These are phyloP conservation scores for Puccinia hordei DNA, from an alignment of 1,284 basidiomycete genomes.

Conservation along the genomic window DNA sequence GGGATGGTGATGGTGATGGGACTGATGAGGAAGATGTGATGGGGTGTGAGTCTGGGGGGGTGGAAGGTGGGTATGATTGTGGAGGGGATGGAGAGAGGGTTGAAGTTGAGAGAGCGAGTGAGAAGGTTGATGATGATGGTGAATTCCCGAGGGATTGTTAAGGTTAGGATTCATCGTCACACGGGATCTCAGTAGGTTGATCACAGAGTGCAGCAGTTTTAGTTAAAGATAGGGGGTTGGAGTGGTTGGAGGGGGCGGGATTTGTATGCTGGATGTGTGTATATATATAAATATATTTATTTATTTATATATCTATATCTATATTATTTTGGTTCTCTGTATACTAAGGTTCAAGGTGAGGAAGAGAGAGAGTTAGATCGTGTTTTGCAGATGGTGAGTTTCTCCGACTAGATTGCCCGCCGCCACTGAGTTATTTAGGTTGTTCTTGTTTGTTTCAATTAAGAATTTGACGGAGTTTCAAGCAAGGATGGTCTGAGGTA, in stretches of 20 bases:
- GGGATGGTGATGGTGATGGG: not conserved
- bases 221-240: constrained; percentile 8
- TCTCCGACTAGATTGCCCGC: constrained; percentile 7
- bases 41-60: constrained; percentile 6
- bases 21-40: not conserved
- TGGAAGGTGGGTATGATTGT: constrained; percentile 1
- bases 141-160: constrained; percentile 39
- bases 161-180: constrained; percentile 48
- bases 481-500: not conserved
- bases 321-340: not conserved
- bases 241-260: not conserved
- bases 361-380: not conserved
- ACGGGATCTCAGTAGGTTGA: constrained; percentile 6
- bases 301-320: no score
- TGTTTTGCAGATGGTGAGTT: constrained; percentile 5
- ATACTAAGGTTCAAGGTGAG: not conserved
- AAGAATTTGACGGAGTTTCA: not conserved
- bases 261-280: not conserved
- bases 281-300: no score
- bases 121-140: constrained; percentile 31
- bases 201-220: not conserved
- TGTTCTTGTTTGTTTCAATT: not conserved
- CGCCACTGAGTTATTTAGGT: no score
- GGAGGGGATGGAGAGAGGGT: constrained; percentile 12
- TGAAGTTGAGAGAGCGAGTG: constrained; percentile 4